Percentiles rank a stretch among this genome's conserved stretches.
Evolutionary conservation across 1,284 basidiomycete species (phyloP).

Genomic region (Ustilago hordei): DNA sequence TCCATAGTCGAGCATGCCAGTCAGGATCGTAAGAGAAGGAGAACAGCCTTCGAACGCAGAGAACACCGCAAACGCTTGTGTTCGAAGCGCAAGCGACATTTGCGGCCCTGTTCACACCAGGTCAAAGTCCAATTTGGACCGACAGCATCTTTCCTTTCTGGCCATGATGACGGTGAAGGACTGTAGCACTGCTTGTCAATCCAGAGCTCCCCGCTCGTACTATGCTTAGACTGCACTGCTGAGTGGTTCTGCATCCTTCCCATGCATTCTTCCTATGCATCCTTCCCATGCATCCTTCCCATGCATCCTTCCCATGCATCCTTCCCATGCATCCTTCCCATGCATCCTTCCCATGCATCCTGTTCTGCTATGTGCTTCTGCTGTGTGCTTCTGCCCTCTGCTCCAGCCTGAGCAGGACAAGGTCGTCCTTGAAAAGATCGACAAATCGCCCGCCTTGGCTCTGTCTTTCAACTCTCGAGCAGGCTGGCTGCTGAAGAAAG

Average conservation of each 20-base stretch:
- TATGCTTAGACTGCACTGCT: neutral
- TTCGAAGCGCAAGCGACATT: neutral
- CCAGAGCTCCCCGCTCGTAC: neutral
- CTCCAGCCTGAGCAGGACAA: too few relatives aligned
- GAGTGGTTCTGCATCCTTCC: neutral
- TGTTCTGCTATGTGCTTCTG: too few relatives aligned
- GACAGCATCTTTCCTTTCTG: neutral
- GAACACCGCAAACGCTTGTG: neutral
- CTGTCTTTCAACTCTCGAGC: too few relatives aligned
- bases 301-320: too few relatives aligned
- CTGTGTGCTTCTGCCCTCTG: too few relatives aligned
- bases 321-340: too few relatives aligned
- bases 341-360: too few relatives aligned
- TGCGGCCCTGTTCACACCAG: neutral
- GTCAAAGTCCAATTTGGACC: neutral
- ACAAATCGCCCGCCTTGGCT: too few relatives aligned
- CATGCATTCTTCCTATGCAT: neutral
- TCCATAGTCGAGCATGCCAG: neutral
- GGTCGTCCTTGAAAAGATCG: too few relatives aligned
- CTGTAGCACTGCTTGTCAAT: neutral
- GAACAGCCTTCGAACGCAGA: neutral
- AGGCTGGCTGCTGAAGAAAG: neutral
- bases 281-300: slow-evolving; percentile 1
- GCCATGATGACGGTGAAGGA: neutral
- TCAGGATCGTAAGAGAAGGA: neutral